Evolutionary conservation across 805 yeast genomes (phyloP).

Genomic region (Nakazawaea populi): DNA sequence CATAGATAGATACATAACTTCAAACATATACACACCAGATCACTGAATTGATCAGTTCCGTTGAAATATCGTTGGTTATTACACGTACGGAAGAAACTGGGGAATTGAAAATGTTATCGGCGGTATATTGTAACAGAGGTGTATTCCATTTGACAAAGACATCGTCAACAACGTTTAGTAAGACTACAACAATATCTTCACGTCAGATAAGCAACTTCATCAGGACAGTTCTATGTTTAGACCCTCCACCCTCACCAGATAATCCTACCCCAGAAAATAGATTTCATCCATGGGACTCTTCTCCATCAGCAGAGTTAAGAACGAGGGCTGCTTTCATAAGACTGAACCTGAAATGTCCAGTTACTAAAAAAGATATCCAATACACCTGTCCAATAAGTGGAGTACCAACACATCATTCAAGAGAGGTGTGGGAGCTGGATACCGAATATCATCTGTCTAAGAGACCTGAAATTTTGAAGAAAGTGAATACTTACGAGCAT

Average conservation of each 20-base stretch:
- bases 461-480: conserved; percentile 68
- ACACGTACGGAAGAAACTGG: no score
- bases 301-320: conserved; percentile 83
- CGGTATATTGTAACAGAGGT: neutral
- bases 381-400: conserved; percentile 93
- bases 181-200: neutral
- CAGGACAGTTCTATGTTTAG: conserved; percentile 37
- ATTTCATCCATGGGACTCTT: conserved; percentile 86
- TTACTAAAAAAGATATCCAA: conserved; percentile 71
- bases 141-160: neutral
- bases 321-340: conserved; percentile 88
- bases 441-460: conserved; percentile 60
- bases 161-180: neutral
- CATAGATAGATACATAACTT: no score
- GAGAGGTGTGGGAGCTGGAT: conserved; percentile 86
- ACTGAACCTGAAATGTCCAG: conserved; percentile 86
- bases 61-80: no score
- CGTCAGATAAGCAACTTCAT: conserved; percentile 25
- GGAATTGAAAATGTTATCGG: neutral
- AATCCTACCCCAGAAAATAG: conserved; percentile 68
- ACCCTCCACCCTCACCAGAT: conserved; percentile 57
- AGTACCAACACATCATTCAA: conserved; percentile 91
- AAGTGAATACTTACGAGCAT: conserved; percentile 90
- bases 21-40: no score
- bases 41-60: no score